Base-by-base conservation (phyloP, 1,139 yeast species). In the Saccharomyces hybrid region DNA sequence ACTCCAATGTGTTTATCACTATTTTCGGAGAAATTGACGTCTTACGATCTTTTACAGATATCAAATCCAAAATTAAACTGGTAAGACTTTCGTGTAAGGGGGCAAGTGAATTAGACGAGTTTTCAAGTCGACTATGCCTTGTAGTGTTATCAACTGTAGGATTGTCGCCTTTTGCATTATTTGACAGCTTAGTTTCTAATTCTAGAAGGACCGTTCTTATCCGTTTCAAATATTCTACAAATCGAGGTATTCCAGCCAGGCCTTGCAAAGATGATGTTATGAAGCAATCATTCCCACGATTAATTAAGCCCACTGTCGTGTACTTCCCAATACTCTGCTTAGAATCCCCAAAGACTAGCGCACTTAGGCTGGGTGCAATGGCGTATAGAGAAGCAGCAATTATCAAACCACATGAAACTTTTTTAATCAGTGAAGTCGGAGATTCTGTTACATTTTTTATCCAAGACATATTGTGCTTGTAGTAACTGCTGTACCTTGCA, bases 191-290 rank as follows among this genome's bases (percentile, higher is more conserved):
- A 8, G 34, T n/a, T n/a, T 46, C 23, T 31, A 28, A 6, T 14
- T 52, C 52, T 31, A 49, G 32, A 8, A 52, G 55, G 42, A 68
- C 66, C 48, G 67, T 68, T 42, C 78, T 58, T 13, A 68, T 63
- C 52, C 71, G 72, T 60, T 80, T 81, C 57, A 90, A 73, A 64
- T 88, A 90, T 14, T 73, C 76, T 32, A 84, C 82, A 52, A 90
- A 69, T 0, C 78, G 77, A 0, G 90, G 85, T 31, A 88, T 70
- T 0, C 95, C 74, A 14, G 89, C 83, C 58, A 91, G 78, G 0
- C 97, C 95, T 69, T 91, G 98, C 25, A 93, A 68, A 1, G 91
- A 84, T n/a, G 95, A 82, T 66, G 93, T 91, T 57, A 96, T 97
- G 72, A 88, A 91, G 70, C 98, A 91, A 68, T 90, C 97, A 63